These are phyloP conservation scores for Kodamaea laetipori DNA, from an alignment of 805 yeast species.

Conservation along the genomic window DNA sequence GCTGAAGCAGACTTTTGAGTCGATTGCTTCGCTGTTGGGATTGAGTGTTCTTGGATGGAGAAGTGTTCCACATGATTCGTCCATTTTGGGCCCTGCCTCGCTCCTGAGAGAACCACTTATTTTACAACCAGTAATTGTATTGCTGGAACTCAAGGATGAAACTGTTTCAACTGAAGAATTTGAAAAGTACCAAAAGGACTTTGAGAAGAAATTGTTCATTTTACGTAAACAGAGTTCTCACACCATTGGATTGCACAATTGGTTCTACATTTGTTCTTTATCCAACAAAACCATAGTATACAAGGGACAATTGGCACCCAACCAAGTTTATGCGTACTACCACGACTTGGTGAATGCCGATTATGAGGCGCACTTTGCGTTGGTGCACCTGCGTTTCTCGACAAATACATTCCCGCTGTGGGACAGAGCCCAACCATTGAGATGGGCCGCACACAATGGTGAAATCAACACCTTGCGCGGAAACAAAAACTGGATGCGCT, in stretches of 20 bases:
- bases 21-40: conserved; percentile 74
- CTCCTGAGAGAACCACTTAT: conserved; percentile 88
- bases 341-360: conserved; percentile 90
- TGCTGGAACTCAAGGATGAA: conserved; percentile 36
- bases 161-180: conserved; percentile 54
- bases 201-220: conserved; percentile 82
- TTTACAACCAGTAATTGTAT: conserved; percentile 89
- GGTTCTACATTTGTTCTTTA: conserved; percentile 96
- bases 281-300: conserved; percentile 89
- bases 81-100: conserved; percentile 93
- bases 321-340: conserved; percentile 92
- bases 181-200: conserved; percentile 60
- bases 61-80: conserved; percentile 90
- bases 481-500: conserved; percentile 98
- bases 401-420: conserved; percentile 99
- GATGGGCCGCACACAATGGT: conserved; percentile 98
- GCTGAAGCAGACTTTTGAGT: conserved; percentile 76
- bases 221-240: conserved; percentile 88
- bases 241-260: conserved; percentile 89
- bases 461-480: conserved; percentile 97
- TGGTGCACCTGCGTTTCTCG: conserved; percentile 96
- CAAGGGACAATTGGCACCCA: conserved; percentile 97
- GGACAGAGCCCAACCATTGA: conserved; percentile 98
- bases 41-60: conserved; percentile 93
- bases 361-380: conserved; percentile 91